These are phyloP conservation scores for Agaricus blazei DNA, from an alignment of 768 basidiomycete genomes.

Conservation along the genomic window DNA sequence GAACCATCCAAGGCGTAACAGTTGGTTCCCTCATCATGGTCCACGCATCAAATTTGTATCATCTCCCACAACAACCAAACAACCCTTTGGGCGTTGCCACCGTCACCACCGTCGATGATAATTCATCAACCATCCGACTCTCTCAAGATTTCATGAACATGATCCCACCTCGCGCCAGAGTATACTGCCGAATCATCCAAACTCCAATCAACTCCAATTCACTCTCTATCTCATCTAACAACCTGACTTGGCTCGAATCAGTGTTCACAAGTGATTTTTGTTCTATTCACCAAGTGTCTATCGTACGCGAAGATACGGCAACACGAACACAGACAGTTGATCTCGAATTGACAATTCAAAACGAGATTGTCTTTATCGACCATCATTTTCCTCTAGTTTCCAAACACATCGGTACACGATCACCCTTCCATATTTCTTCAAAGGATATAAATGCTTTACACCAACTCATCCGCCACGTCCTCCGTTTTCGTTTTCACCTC, in stretches of 20 bases:
- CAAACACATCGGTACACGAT: slow-evolving; percentile 15
- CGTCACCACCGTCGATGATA: slow-evolving; percentile 17
- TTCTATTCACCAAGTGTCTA: slow-evolving; percentile 7
- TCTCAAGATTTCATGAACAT: not conserved
- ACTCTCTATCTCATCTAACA: slow-evolving; percentile 20
- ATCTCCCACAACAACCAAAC: slow-evolving; percentile 16
- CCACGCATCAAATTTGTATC: slow-evolving; percentile 21
- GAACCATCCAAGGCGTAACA: slow-evolving; percentile 27
- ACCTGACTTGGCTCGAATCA: slow-evolving; percentile 21
- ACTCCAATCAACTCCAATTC: slow-evolving; percentile 6
- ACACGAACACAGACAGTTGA: slow-evolving; percentile 12
- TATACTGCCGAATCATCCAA: slow-evolving; percentile 21
- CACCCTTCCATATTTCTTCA: slow-evolving; percentile 14
- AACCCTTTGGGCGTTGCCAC: slow-evolving; percentile 16
- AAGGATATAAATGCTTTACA: slow-evolving; percentile 14
- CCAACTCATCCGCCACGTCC: slow-evolving; percentile 13
- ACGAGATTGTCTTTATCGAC: slow-evolving; percentile 17
- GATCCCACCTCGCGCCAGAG: slow-evolving; percentile 14
- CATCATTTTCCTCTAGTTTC: slow-evolving; percentile 19
- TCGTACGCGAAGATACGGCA: slow-evolving; percentile 8
- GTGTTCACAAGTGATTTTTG: slow-evolving; percentile 15
- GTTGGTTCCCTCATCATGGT: slow-evolving; percentile 19
- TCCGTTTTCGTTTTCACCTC: slow-evolving; percentile 27
- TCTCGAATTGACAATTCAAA: slow-evolving; percentile 16
- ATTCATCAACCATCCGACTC: slow-evolving; percentile 16